Evolutionary conservation across 768 basidiomycete genomes (phyloP), one percentile per base, ranked within the genome.

Genomic region (Coprinopsis cinerea): DNA sequence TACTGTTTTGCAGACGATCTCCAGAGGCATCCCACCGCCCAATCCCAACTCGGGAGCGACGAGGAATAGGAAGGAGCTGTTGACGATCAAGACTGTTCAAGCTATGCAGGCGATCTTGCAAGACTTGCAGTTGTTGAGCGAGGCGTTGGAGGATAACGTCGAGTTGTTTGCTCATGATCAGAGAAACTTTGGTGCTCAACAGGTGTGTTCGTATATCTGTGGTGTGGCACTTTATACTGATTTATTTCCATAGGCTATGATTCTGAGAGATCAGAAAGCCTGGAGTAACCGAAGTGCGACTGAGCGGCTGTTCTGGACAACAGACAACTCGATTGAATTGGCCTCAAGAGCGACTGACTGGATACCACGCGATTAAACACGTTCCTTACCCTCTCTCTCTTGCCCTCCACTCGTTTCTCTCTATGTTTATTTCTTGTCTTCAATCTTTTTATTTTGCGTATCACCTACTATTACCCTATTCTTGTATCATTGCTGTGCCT

Each of bases 171-270:
- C 89, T 26, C 84, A 89, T 61, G 92, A 94, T 65, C 88, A 93
- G 61, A 77, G 94, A 49, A 96, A 96, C 67, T 93, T 92, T 66
- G 93, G 92, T 48, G 94, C 96, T 49, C 96, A 99, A 64, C 96
- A 96, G 83, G 92, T 92, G 55, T 49, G 73, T 67, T 47, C 24
- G 47, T 41, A 26, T 36, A 13, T 24, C 20, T 18, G 35, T 53
- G 2, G 22, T 35, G n/a, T 50, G 14, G 18, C 24, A 17, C 48
- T 24, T 41, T 18, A 30, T 36, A 24, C 35, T 35, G 30, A 14
- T 22, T 35, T 32, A 53, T 37, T 44, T 17, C 57, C 20, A 47
- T 55, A 95, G 89, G 95, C 95, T 15, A 94, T 96, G 84, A 92
- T 98, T 49, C 72, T 99, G 11, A 79, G 95, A 22, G 90, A 94